A percentile compares a stretch with the other conserved stretches of the same genome.
Evolutionary conservation across 1,284 basidiomycete species (phyloP).

Genomic region (Tetrapyrgos nigripes): DNA sequence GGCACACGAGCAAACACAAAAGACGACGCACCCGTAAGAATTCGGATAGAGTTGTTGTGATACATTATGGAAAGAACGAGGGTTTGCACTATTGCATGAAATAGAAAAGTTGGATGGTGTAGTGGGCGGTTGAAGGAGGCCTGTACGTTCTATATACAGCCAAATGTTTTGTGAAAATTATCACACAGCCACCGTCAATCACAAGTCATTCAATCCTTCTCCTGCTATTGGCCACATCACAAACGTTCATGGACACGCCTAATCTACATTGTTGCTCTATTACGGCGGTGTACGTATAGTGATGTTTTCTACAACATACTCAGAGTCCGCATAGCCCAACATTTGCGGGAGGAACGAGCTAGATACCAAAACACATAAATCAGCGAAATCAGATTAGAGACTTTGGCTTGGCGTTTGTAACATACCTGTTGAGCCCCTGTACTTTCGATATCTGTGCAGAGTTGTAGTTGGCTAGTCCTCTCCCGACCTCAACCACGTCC

Average conservation of each 20-base stretch:
- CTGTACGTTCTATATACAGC: not conserved
- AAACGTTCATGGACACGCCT: not conserved
- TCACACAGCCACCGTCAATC: conserved; percentile 14
- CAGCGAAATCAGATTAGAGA: conserved; percentile 3
- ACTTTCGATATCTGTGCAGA: conserved; percentile 90
- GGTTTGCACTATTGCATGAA: conserved; percentile 42
- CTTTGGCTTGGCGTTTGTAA: conserved; percentile 21
- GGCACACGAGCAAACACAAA: conserved; percentile 11
- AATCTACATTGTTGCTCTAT: conserved; percentile 13
- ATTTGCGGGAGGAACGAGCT: conserved; percentile 85
- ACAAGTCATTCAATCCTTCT: not conserved
- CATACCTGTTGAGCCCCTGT: conserved; percentile 90
- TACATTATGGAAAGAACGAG: conserved; percentile 59
- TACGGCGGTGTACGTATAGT: conserved; percentile 63
- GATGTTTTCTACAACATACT: conserved; percentile 96
- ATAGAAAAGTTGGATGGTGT: conserved; percentile 18
- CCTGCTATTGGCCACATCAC: not conserved
- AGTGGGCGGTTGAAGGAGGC: conserved; percentile 2
- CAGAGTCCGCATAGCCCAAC: conserved; percentile 93
- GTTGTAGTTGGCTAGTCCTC: conserved; percentile 96
- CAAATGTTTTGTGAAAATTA: not conserved
- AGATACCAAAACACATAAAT: conserved; percentile 12
- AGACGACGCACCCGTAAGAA: conserved; percentile 80
- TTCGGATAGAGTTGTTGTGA: conserved; percentile 93
- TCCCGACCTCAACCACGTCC: conserved; percentile 90